Evolutionary conservation across 768 basidiomycete genomes (phyloP).

Genomic region (Pleurotus giganteus): DNA sequence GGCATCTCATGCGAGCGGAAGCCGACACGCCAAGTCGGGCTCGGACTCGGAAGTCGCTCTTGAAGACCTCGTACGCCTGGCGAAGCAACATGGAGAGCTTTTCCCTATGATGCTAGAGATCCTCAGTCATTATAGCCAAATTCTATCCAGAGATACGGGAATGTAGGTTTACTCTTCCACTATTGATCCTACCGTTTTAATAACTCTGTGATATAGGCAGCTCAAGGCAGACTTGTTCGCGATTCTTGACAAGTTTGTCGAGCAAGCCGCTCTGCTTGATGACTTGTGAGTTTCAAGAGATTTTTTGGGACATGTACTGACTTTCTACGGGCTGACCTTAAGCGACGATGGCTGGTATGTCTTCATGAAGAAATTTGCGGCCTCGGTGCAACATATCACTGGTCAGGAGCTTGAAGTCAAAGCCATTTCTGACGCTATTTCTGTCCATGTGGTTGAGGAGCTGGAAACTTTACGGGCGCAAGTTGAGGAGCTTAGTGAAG

Average conservation of each 20-base stretch:
- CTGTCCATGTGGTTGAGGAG: conserved; percentile 52
- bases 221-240: conserved; percentile 59
- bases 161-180: conserved; percentile 45
- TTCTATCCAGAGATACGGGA: conserved; percentile 60
- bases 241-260: conserved; percentile 64
- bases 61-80: conserved; percentile 58
- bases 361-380: conserved; percentile 58
- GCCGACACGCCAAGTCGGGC: conserved; percentile 26
- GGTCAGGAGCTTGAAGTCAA: conserved; percentile 60
- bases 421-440: conserved; percentile 32
- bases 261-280: conserved; percentile 55
- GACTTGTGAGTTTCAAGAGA: conserved; percentile 53
- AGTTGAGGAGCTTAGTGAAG: conserved; percentile 63
- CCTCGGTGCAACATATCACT: conserved; percentile 64
- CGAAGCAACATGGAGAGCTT: conserved; percentile 60
- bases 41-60: conserved; percentile 56
- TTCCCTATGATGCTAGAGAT: conserved; percentile 63
- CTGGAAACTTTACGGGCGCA: conserved; percentile 54
- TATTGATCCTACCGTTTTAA: not conserved
- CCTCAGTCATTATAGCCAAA: conserved; percentile 49
- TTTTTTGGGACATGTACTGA: not conserved
- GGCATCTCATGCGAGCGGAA: conserved; percentile 18
- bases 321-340: conserved; percentile 11
- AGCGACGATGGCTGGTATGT: conserved; percentile 67
- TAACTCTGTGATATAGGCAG: conserved; percentile 36